Base-by-base conservation (phyloP, 768 basidiomycete species). In the Amanita muscaria region DNA sequence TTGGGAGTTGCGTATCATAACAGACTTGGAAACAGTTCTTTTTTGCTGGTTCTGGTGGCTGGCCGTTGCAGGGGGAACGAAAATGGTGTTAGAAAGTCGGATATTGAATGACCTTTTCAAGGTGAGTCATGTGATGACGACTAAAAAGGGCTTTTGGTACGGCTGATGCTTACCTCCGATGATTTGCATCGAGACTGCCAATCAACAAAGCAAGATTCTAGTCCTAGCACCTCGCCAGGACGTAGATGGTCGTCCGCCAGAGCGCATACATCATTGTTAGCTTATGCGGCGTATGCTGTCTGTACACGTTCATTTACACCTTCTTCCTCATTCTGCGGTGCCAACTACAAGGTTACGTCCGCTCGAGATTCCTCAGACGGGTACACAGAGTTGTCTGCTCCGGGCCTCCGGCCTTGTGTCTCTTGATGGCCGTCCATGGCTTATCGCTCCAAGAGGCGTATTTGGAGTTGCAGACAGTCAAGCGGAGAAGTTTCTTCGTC, bases 371-470 rank as follows among this genome's bases (percentile, higher is more conserved):
- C 83, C 14, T 75, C 82, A 14, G 90, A 93, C 59, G 90, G 88
- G 38, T 91, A 94, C 66, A 97, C 94, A 18, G 93, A 97, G 62
- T 86, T 87, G 8, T 86, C 84, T 19, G 80, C 93, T 5, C 79
- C 90, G 42, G 92, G 90, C 16, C 93, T 5, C 79, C 90, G 42
- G 92, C 91, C 16, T 70, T 97, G 42, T 79, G 79, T 51, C 76
- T 94, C 40, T 67, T 96, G 50, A 97, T 98, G 92, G 77, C 77
- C 19, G 65, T 80, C 42, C 76, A 74, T 45, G 65, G 67, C 15
- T 63, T 85, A 25, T 64, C 69, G 39, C 73, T 96, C 6, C 88
- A 92, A 7, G 89, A 93, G 59, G 94, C 92, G 5, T 97, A 94
- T 65, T 69, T 97, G 24, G 83, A 90, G 59, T 74, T 98, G 51